Base-by-base conservation (phyloP, 352 stramenopile genomes). In the Blastocystis sp. region DNA sequence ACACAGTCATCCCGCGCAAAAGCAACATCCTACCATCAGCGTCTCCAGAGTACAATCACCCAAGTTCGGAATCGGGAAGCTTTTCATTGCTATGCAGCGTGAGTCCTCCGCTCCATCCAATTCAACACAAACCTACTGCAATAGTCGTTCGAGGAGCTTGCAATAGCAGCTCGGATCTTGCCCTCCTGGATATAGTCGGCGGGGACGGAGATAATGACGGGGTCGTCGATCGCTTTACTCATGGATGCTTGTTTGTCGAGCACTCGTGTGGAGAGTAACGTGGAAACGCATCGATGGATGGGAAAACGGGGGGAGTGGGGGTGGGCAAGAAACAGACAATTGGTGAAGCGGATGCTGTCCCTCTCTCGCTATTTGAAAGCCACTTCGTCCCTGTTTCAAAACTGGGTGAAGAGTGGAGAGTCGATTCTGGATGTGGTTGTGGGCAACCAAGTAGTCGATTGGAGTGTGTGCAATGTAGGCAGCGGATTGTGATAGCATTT, bases 161-260 rank as follows among this genome's bases (percentile, higher is more conserved):
- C 69, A 62, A 79, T 79, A n/a, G 69, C 69, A 17, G 11, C 21
- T 9, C 69, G 69, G 40, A 79, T 79, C 3, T 4, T 10, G 19
- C 24, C 40, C 42, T 79, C 69, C 28, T 62, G 28, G 6, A 59
- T 79, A 40, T 59, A 62, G n/a, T 79, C 69, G 19, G 69, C 28
- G 28, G 28, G 28, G 34, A 34, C 28, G 28, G 28, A 34, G 28
- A 34, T 34, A 34, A 81, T 57, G 24, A 81, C 34, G 34, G 71
- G 71, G 38, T 81, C 71, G 42, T 81, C 71, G 63, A 81, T 81
- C 3, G 71, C 14, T 68, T 81, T 81, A 48, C 74, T 84, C 74
- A 84, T 84, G 34, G 74, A n/a, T 84, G n/a, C 66, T 42, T 59
- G 9, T 84, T 57, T 84, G 34, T 17, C 59, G 48, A 57, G 48